Evolutionary conservation across 1,284 basidiomycete species (phyloP), one percentile per base, ranked within the genome.

Genomic region (Pseudozyma sp.): DNA sequence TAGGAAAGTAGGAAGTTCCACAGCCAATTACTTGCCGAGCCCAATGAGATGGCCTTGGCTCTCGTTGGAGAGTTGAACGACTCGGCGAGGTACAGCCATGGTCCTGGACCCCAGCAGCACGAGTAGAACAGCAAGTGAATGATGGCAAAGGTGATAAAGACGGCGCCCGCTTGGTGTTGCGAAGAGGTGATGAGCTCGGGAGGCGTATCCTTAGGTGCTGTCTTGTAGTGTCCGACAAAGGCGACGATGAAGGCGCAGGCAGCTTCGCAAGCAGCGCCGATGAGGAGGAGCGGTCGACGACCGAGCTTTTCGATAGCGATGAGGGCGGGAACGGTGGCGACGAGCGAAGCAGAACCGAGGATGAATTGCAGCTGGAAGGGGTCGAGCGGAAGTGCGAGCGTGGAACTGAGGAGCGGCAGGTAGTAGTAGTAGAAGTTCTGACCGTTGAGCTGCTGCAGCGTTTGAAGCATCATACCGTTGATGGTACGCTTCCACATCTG

Each of bases 341-440:
- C 9, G n/a, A 85, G 80, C 45, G 85, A 85, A 64, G 85, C 85
- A 24, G 81, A 75, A 58, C 81, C 84, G 42, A 83, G 81, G 37
- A 82, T 78, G 66, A 85, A 81, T 13, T 81, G 76, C 66, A 85
- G 82, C 66, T 89, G 87, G 85, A 91, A 92, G 0, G 91, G 89
- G 16, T 87, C 88, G 58, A 93, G 86, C 29, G 86, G 79, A 9
- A 91, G 90, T 43, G 90, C 89, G 11, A 92, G 90, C 64, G 88
- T 89, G 81, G 91, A 86, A 87, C 93, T 93, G 87, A 94, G 93
- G 0, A 90, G 91, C 60, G 92, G 91, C 10, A 78, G 65, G 56
- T 81, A 86, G 83, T 90, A 90, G 87, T 92, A 92, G 86, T 93
- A 92, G 86, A 93, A 93, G 88, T 94, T 94, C 88, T 92, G 88